These are phyloP conservation scores for Arachnomyces sp. DNA, from an alignment of 2,329 filamentous ascomycete genomes.

Conservation along the genomic window DNA sequence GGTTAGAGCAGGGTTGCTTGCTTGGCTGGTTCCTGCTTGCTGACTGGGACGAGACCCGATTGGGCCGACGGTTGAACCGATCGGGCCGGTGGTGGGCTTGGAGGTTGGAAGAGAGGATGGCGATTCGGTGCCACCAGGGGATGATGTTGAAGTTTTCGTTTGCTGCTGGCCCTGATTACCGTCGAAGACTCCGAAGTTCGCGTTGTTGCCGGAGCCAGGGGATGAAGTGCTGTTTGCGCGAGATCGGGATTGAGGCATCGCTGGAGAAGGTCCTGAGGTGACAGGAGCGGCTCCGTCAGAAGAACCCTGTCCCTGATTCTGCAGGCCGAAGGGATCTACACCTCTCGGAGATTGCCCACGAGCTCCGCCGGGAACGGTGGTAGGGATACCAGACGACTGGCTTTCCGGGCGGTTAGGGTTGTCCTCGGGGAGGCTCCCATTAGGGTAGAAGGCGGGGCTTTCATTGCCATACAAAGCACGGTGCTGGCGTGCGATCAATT, in stretches of 20 bases:
- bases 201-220: conserved; percentile 45
- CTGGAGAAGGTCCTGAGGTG: conserved; percentile 38
- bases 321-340: conserved; percentile 61
- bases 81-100: conserved; percentile 44
- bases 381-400: conserved; percentile 55
- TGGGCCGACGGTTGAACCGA: conserved; percentile 67
- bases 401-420: conserved; percentile 57
- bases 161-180: conserved; percentile 50
- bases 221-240: conserved; percentile 81
- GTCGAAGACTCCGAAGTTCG: conserved; percentile 53
- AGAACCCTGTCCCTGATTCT: conserved; percentile 42
- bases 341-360: conserved; percentile 74
- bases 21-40: conserved; percentile 40
- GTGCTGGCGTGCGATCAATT: conserved; percentile 92
- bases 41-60: conserved; percentile 81
- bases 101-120: conserved; percentile 61
- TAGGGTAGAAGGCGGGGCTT: conserved; percentile 59
- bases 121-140: conserved; percentile 64
- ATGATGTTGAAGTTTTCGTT: conserved; percentile 74
- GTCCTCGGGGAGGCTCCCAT: conserved; percentile 61
- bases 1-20: conserved; percentile 54
- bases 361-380: conserved; percentile 52
- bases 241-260: conserved; percentile 47
- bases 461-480: conserved; percentile 82
- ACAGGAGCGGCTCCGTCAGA: conserved; percentile 47